phyloP scores from a whole-genome alignment of 2,329 filamentous ascomycete species.

The Septoria petroselini region DNA sequence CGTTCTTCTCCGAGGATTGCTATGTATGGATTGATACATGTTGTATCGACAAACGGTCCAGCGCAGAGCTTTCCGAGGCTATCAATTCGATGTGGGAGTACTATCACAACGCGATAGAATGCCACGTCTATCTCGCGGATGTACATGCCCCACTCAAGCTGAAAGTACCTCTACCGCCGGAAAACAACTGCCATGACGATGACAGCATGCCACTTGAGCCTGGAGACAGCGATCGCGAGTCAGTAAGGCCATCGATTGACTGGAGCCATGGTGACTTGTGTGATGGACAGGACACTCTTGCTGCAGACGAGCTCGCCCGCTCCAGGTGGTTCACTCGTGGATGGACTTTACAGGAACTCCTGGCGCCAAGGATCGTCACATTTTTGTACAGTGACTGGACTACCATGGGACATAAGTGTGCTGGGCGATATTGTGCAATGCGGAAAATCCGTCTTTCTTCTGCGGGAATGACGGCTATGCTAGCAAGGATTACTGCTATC shows the following conservation, averaged over 20 bases:
- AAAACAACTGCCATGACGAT: too few relatives aligned
- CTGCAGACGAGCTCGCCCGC: not conserved
- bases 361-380: not conserved
- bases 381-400: not conserved
- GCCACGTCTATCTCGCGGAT: conserved; percentile 1
- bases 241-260: too few relatives aligned
- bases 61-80: not conserved
- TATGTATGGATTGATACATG: conserved; percentile 1
- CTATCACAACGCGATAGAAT: not conserved
- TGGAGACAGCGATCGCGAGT: too few relatives aligned
- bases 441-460: not conserved
- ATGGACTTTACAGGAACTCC: conserved; percentile 1
- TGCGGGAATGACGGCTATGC: not conserved
- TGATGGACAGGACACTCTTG: too few relatives aligned
- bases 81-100: conserved; percentile 6
- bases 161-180: too few relatives aligned
- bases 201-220: too few relatives aligned
- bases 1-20: not conserved
- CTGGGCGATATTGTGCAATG: not conserved
- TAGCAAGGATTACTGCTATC: not conserved
- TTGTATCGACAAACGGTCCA: conserved; percentile 4
- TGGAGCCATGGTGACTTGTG: too few relatives aligned
- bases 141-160: too few relatives aligned
- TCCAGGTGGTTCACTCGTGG: conserved; percentile 4
- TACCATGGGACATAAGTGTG: not conserved